Conservation (phyloP, 2,329 filamentous ascomycete species). For the Harringtonia aguacate region DNA sequence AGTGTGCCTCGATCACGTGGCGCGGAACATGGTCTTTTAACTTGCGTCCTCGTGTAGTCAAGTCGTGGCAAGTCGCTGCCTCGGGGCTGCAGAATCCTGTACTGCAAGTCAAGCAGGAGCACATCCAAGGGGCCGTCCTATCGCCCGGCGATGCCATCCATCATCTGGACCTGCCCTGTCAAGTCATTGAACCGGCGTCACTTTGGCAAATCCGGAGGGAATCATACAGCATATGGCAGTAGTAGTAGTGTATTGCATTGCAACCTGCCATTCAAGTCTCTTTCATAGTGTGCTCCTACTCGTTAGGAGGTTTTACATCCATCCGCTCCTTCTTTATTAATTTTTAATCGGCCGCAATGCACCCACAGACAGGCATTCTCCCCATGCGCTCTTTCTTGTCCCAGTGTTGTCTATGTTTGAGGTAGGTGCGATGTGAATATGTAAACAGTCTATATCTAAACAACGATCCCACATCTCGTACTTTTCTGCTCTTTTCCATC, state of each 20-base stretch:
- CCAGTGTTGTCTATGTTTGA: too few species aligned
- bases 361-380: too few species aligned
- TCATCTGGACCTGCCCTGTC: conserved; percentile 18
- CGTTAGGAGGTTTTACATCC: background rate
- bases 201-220: conserved; percentile 22
- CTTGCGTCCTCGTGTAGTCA: conserved; percentile 15
- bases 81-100: conserved; percentile 8
- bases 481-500: background rate
- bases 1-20: conserved; percentile 19
- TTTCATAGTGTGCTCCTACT: conserved; percentile 1
- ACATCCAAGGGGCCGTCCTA: conserved; percentile 11
- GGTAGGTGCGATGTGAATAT: too few species aligned
- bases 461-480: background rate
- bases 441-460: too few species aligned
- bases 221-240: conserved; percentile 8
- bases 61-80: conserved; percentile 15
- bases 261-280: conserved; percentile 1
- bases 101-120: conserved; percentile 16
- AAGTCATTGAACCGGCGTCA: conserved; percentile 20
- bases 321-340: background rate
- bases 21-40: conserved; percentile 21
- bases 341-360: too few species aligned
- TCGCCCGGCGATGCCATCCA: conserved; percentile 22
- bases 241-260: conserved; percentile 1
- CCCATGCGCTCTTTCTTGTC: too few species aligned